These are phyloP conservation scores for Rhodotorula sp. DNA, from an alignment of 1,284 basidiomycete genomes.

Conservation along the genomic window DNA sequence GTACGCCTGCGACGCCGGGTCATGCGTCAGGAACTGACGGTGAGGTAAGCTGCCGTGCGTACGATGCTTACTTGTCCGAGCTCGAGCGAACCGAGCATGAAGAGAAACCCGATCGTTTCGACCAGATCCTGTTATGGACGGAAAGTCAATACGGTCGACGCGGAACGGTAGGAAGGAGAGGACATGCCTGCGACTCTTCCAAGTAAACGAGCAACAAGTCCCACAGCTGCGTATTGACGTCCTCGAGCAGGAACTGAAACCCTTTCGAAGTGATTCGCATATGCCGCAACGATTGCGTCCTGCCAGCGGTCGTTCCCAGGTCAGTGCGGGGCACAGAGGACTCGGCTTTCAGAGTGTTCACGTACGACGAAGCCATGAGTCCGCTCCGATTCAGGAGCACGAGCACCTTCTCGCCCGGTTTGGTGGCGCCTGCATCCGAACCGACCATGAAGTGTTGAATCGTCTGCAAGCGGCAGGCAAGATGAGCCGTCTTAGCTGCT, in stretches of 20 bases:
- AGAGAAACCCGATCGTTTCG: conserved; percentile 88
- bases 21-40: not conserved
- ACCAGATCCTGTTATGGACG: conserved; percentile 65
- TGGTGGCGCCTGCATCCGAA: conserved; percentile 54
- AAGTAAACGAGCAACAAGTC: conserved; percentile 88
- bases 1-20: conserved; percentile 65
- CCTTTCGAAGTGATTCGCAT: conserved; percentile 87
- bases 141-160: not conserved
- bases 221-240: conserved; percentile 98
- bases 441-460: conserved; percentile 98
- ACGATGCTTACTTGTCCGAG: conserved; percentile 66
- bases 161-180: not conserved
- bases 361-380: conserved; percentile 34
- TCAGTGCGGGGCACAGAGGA: not conserved
- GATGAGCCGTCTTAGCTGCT: not conserved
- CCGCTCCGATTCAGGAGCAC: conserved; percentile 22
- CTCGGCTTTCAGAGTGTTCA: not conserved
- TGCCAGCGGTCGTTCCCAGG: conserved; percentile 52
- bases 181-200: conserved; percentile 69
- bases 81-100: conserved; percentile 93
- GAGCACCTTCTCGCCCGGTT: conserved; percentile 32
- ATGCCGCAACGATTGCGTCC: conserved; percentile 56
- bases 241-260: conserved; percentile 94
- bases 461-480: conserved; percentile 53
- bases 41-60: not conserved